Percentiles rank a stretch among this genome's conserved stretches.
Evolutionary conservation across 768 basidiomycete species (phyloP).

Genomic region (Clitopilus hobsonii): DNA sequence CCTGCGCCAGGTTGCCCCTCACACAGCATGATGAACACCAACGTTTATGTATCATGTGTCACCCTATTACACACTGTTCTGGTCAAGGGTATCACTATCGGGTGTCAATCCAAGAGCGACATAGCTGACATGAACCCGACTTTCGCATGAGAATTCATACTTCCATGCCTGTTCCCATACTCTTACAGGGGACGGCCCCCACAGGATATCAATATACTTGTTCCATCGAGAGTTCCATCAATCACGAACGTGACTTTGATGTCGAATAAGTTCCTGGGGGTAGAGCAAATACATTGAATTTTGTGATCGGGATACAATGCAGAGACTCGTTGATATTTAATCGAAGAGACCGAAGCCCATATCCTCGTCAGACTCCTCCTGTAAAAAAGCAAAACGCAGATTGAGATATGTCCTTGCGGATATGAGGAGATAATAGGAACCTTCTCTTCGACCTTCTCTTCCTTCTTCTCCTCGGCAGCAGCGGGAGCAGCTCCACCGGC

Average conservation of each 20-base stretch:
- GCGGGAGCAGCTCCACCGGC: slow-evolving; percentile 47
- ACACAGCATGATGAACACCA: neutral
- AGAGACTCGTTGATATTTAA: slow-evolving; percentile 33
- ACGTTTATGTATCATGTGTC: too few species aligned
- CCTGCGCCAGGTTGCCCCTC: too few species aligned
- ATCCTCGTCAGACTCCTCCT: slow-evolving; percentile 97
- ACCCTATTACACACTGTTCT: too few species aligned
- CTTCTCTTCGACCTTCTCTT: slow-evolving; percentile 91
- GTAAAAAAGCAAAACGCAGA: slow-evolving; percentile 5
- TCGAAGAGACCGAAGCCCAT: slow-evolving; percentile 99
- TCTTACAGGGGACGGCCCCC: neutral
- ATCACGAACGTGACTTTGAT: neutral
- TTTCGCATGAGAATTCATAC: too few species aligned
- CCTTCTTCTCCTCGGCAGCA: slow-evolving; percentile 74
- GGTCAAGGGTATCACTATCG: too few species aligned
- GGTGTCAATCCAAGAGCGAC: too few species aligned
- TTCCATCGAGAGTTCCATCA: slow-evolving; percentile 3
- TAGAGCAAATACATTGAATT: slow-evolving; percentile 4
- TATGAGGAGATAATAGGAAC: slow-evolving; percentile 33
- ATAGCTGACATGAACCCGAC: too few species aligned
- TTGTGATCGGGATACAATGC: slow-evolving; percentile 7
- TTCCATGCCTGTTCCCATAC: neutral
- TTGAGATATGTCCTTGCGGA: slow-evolving; percentile 2
- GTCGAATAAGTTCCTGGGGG: neutral
- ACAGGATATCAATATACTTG: too few species aligned